Conservation (phyloP, 2,329 filamentous ascomycete species). For the Trichoderma oligosporum region DNA sequence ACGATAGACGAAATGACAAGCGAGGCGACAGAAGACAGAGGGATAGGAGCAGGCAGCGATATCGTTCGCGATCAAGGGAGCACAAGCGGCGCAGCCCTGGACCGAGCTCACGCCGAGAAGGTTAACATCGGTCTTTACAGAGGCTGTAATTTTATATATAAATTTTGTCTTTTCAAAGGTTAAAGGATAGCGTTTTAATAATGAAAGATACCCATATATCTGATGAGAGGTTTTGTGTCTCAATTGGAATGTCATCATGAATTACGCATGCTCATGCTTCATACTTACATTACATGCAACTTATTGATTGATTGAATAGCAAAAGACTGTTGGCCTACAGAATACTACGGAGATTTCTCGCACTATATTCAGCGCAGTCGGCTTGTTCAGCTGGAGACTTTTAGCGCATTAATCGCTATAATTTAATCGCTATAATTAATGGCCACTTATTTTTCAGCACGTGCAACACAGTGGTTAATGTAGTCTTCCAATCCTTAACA, state of each 20-base stretch:
- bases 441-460: neutral
- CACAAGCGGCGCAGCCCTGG: constrained; percentile 17
- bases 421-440: neutral
- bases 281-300: too few relatives aligned
- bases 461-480: neutral
- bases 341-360: too few relatives aligned
- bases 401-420: neutral
- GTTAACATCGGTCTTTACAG: neutral
- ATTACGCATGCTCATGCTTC: neutral
- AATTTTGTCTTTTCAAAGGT: neutral
- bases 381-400: neutral
- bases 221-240: too few relatives aligned
- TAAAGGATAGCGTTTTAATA: neutral
- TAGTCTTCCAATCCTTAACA: neutral
- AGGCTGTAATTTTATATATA: neutral
- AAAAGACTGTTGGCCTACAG: neutral
- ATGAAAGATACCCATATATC: neutral
- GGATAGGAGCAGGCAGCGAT: constrained; percentile 21
- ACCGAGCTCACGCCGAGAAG: constrained; percentile 11
- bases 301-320: too few relatives aligned
- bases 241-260: too few relatives aligned
- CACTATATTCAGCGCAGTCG: neutral
- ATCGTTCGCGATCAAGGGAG: constrained; percentile 25
- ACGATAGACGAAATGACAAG: neutral
- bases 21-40: constrained; percentile 7